phyloP scores from a whole-genome alignment of 352 stramenopile species.

The Ophiocytium majus region DNA sequence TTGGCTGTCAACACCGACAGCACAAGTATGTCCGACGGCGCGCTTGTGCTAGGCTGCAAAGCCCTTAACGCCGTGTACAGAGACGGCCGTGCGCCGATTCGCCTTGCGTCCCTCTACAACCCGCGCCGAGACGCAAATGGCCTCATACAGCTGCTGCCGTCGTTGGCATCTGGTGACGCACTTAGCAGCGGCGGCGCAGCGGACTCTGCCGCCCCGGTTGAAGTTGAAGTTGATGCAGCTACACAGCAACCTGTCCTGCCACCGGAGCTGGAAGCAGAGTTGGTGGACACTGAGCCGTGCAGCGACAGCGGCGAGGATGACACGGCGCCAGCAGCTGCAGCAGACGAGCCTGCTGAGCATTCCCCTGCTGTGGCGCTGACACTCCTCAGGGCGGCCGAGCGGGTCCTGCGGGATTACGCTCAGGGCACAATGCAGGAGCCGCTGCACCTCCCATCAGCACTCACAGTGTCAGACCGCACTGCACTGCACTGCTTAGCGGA shows the following conservation, averaged over 20 bases:
- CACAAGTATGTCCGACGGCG: neutral
- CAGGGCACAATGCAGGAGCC: neutral
- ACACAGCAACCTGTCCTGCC: too few species aligned
- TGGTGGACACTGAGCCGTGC: neutral
- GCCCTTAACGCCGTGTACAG: neutral
- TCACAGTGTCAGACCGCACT: neutral
- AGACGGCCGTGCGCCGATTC: neutral
- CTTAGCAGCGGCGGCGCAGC: too few species aligned
- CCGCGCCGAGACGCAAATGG: neutral
- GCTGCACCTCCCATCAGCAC: neutral
- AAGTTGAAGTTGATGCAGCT: too few species aligned
- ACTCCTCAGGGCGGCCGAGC: neutral
- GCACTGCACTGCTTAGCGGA: conserved; percentile 22
- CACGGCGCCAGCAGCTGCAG: neutral
- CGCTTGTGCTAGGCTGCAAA: neutral
- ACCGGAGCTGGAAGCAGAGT: neutral
- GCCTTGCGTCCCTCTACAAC: neutral
- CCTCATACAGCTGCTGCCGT: neutral
- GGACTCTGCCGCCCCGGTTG: too few species aligned
- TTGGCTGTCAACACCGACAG: neutral
- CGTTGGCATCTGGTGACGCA: neutral
- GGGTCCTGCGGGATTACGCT: neutral
- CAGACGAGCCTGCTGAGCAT: too few species aligned
- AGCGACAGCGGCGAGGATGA: neutral
- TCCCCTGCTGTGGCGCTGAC: too few species aligned